Conservation (phyloP, 2,329 filamentous ascomycete genomes). For the Scedosporium apiospermum region DNA sequence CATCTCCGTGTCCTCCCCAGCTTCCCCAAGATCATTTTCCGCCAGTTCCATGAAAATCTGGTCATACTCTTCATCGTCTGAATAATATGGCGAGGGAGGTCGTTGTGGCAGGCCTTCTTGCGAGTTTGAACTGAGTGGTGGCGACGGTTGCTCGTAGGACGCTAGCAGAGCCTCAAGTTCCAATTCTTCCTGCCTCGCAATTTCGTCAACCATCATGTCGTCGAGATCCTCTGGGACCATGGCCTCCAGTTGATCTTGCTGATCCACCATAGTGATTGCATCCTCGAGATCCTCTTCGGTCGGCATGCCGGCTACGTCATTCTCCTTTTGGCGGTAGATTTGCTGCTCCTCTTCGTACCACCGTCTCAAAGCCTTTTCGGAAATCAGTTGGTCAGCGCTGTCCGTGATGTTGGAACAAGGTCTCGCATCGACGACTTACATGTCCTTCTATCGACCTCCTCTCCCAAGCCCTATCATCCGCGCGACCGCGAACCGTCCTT, state of each 20-base stretch:
- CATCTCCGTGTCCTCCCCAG: constrained; percentile 3
- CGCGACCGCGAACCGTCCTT: constrained; percentile 51
- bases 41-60: constrained; percentile 39
- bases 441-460: constrained; percentile 53
- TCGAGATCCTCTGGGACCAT: constrained; percentile 22
- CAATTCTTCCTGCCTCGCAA: constrained; percentile 41
- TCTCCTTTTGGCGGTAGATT: constrained; percentile 9
- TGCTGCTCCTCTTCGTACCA: constrained; percentile 12
- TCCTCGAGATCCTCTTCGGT: constrained; percentile 44
- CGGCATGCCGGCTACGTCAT: not conserved
- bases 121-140: constrained; percentile 10
- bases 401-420: not conserved
- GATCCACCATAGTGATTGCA: constrained; percentile 17
- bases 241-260: constrained; percentile 15
- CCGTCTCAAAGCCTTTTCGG: constrained; percentile 2
- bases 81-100: constrained; percentile 26
- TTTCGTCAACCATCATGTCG: constrained; percentile 43
- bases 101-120: constrained; percentile 13
- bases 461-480: constrained; percentile 51
- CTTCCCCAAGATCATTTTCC: not conserved
- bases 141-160: constrained; percentile 26
- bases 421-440: constrained; percentile 15
- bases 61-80: constrained; percentile 53
- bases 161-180: constrained; percentile 49
- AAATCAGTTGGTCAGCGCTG: not conserved